Evolutionary conservation across 192 early-diverging fungal species (phyloP).

Genomic region (Thamnidium elegans): DNA sequence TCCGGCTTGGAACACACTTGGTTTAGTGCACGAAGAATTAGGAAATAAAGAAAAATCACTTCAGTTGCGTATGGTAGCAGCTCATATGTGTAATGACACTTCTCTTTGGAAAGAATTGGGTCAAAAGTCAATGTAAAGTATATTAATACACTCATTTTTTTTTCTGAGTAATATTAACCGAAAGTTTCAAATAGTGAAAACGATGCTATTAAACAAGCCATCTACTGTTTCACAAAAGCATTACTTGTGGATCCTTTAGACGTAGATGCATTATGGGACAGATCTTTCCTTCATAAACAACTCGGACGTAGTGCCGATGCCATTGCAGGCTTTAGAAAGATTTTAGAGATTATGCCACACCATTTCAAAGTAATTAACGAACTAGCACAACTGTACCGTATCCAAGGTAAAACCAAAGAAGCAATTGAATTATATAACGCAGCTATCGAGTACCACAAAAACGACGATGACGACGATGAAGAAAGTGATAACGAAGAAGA

Average conservation of each 20-base stretch:
- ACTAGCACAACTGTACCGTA: slow-evolving; percentile 56
- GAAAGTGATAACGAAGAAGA: slow-evolving; percentile 41
- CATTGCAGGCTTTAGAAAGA: slow-evolving; percentile 50
- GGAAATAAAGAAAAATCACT: slow-evolving; percentile 71
- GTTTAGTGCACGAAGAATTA: slow-evolving; percentile 85
- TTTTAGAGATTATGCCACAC: slow-evolving; percentile 62
- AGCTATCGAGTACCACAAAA: slow-evolving; percentile 46
- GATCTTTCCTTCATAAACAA: slow-evolving; percentile 61
- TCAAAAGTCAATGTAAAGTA: slow-evolving; percentile 60
- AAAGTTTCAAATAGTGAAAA: slow-evolving; percentile 40
- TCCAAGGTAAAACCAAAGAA: slow-evolving; percentile 51
- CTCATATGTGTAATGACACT: slow-evolving; percentile 75
- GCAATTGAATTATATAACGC: slow-evolving; percentile 59
- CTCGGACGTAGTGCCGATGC: slow-evolving; percentile 51
- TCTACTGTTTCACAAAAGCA: slow-evolving; percentile 79
- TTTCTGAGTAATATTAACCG: background rate
- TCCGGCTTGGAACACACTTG: slow-evolving; percentile 87
- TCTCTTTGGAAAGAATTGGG: slow-evolving; percentile 83
- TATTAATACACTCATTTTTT: background rate
- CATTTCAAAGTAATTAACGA: slow-evolving; percentile 65
- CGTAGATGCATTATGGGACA: slow-evolving; percentile 66
- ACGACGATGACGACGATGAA: slow-evolving; percentile 39
- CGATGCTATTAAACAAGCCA: slow-evolving; percentile 68
- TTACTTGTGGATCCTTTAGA: slow-evolving; percentile 62
- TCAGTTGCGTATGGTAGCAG: slow-evolving; percentile 83